phyloP scores from a whole-genome alignment of 1,284 basidiomycete species.

The Sutorius eximius region DNA sequence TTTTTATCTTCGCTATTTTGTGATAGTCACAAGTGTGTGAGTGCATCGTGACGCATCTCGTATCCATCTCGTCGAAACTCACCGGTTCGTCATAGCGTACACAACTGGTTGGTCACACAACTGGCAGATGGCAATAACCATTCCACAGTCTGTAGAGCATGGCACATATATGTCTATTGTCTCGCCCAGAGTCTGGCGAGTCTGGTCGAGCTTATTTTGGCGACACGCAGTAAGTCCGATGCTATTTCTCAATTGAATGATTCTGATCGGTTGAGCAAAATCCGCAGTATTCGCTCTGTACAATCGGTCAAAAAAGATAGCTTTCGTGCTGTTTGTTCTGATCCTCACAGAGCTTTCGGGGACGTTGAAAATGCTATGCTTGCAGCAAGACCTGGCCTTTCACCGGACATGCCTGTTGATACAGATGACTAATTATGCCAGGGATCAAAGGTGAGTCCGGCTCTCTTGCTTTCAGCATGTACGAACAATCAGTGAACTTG shows the following conservation, averaged over 20 bases:
- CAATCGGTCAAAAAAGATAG: slow-evolving; percentile 18
- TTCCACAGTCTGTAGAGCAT: slow-evolving; percentile 11
- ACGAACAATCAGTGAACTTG: neutral
- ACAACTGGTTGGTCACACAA: slow-evolving; percentile 11
- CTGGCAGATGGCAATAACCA: slow-evolving; percentile 18
- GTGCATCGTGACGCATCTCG: neutral
- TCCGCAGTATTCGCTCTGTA: slow-evolving; percentile 21
- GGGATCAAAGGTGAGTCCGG: slow-evolving; percentile 12
- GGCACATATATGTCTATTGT: slow-evolving; percentile 9
- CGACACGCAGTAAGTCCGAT: slow-evolving; percentile 17
- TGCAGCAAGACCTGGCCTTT: neutral
- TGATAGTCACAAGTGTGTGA: slow-evolving; percentile 16
- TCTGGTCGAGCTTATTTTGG: slow-evolving; percentile 21
- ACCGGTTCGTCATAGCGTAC: slow-evolving; percentile 8
- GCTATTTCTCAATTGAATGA: neutral
- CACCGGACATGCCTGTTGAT: too few relatives aligned
- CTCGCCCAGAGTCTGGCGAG: slow-evolving; percentile 12
- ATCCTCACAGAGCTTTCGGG: slow-evolving; percentile 13
- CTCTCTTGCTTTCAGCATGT: neutral
- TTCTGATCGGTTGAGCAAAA: neutral
- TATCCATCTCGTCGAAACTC: neutral
- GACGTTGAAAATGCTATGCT: slow-evolving; percentile 6
- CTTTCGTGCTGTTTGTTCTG: slow-evolving; percentile 8
- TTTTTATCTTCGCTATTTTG: slow-evolving; percentile 21
- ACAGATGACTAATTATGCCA: neutral